phyloP scores from a whole-genome alignment of 1,284 basidiomycete genomes.

The Ganoderma leucocontextum region DNA sequence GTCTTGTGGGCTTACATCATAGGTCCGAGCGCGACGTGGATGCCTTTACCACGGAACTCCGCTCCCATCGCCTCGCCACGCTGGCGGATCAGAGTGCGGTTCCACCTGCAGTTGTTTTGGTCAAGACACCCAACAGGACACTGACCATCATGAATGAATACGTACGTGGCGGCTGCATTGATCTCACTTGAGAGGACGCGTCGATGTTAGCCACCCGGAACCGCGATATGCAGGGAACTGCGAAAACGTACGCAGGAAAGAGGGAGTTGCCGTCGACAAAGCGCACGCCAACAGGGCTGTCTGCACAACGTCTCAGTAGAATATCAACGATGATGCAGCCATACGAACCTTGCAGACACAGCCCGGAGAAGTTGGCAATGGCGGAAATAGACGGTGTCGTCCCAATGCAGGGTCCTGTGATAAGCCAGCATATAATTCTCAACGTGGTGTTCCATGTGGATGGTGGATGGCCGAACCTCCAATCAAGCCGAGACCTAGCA shows the following conservation, averaged over 20 bases:
- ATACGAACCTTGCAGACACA: conserved; percentile 68
- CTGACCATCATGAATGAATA: conserved; percentile 6
- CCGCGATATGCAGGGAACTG: not conserved
- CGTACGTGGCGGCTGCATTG: conserved; percentile 75
- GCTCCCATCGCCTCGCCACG: conserved; percentile 72
- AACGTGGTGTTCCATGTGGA: not conserved
- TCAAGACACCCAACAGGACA: conserved; percentile 50
- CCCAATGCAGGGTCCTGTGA: conserved; percentile 67
- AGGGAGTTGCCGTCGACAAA: conserved; percentile 68
- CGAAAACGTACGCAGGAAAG: conserved; percentile 67
- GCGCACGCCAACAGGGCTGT: conserved; percentile 71
- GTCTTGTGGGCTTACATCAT: conserved; percentile 48
- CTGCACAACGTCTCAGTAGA: conserved; percentile 37
- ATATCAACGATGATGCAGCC: not conserved
- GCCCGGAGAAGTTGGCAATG: conserved; percentile 66
- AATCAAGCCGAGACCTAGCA: conserved; percentile 45
- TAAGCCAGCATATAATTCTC: not conserved
- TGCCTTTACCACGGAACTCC: conserved; percentile 76
- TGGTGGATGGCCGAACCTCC: conserved; percentile 48
- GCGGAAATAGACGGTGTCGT: conserved; percentile 68
- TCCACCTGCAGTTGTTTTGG: conserved; percentile 64
- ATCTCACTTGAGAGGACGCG: conserved; percentile 56
- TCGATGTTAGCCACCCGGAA: too few relatives aligned
- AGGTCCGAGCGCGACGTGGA: conserved; percentile 67
- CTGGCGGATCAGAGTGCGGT: conserved; percentile 69